Percentiles rank a stretch among this genome's conserved stretches.
Evolutionary conservation across 495 filamentous ascomycete species (phyloP).

Genomic region (Penicillium odoratum): DNA sequence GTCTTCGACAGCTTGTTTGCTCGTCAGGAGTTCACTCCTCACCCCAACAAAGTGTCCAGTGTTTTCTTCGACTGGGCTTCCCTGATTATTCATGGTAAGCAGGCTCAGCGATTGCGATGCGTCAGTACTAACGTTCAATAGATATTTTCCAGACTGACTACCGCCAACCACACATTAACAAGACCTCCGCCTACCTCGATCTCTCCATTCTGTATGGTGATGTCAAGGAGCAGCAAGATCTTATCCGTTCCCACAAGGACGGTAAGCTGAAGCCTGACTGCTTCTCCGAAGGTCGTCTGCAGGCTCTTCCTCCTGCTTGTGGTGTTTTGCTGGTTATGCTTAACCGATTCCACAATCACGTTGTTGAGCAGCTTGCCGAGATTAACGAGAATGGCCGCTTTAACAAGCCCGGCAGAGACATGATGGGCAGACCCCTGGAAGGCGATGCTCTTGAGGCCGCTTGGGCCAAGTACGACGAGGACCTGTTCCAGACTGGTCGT

Average conservation of each 20-base stretch:
- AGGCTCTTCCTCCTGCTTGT: conserved; percentile 57
- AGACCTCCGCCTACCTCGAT: conserved; percentile 61
- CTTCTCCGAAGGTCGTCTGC: conserved; percentile 56
- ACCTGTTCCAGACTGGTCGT: conserved; percentile 80
- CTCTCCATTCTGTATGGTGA: conserved; percentile 60
- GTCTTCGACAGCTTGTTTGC: conserved; percentile 56
- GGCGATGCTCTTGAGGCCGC: conserved; percentile 56
- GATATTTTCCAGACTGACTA: conserved; percentile 62
- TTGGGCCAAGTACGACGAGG: conserved; percentile 74
- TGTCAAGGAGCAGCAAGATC: conserved; percentile 55
- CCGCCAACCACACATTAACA: conserved; percentile 49
- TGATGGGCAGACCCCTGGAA: too few species aligned
- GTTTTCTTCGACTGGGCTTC: conserved; percentile 62
- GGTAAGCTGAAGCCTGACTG: conserved; percentile 59
- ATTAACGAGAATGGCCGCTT: conserved; percentile 77
- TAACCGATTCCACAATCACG: conserved; percentile 75
- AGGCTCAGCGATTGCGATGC: background rate
- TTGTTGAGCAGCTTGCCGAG: conserved; percentile 63
- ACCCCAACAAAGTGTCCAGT: conserved; percentile 59
- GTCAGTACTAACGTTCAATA: conserved; percentile 17
- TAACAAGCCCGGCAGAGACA: conserved; percentile 47
- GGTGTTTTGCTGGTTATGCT: conserved; percentile 59
- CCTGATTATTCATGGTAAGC: conserved; percentile 54
- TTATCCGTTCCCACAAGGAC: conserved; percentile 55
- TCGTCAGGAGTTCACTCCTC: conserved; percentile 51